Evolutionary conservation across 768 basidiomycete species (phyloP).

Genomic region (Kwoniella europaea): DNA sequence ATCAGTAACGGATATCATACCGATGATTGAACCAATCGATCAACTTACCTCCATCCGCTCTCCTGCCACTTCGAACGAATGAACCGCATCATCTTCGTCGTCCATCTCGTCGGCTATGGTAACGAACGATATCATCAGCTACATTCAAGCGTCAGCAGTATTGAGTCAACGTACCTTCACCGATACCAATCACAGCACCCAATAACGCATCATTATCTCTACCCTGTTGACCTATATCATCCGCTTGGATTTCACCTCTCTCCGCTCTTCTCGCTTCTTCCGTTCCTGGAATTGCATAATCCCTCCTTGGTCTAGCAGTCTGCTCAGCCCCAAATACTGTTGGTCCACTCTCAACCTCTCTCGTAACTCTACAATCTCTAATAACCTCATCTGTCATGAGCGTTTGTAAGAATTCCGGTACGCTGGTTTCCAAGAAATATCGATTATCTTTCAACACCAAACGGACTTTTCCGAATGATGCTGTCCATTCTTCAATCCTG

Average conservation of each 20-base stretch:
- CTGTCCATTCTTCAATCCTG: slow-evolving; percentile 89
- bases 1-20: too few species aligned
- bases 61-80: slow-evolving; percentile 94
- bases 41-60: slow-evolving; percentile 82
- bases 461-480: slow-evolving; percentile 98
- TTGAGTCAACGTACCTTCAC: slow-evolving; percentile 67
- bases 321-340: slow-evolving; percentile 70
- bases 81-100: slow-evolving; percentile 96
- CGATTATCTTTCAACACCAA: slow-evolving; percentile 97
- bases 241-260: slow-evolving; percentile 38
- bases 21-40: background rate
- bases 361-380: slow-evolving; percentile 54
- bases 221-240: slow-evolving; percentile 61
- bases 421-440: slow-evolving; percentile 93
- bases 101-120: slow-evolving; percentile 82
- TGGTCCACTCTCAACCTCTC: slow-evolving; percentile 61
- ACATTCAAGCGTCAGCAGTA: background rate
- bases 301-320: slow-evolving; percentile 84
- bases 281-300: slow-evolving; percentile 83
- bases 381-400: slow-evolving; percentile 82
- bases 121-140: background rate
- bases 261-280: slow-evolving; percentile 63
- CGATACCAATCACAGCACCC: slow-evolving; percentile 94
- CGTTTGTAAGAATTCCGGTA: slow-evolving; percentile 87
- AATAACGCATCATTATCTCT: slow-evolving; percentile 70